phyloP scores from a whole-genome alignment of 257 asterid genomes.

The Scutellaria galericulata region DNA sequence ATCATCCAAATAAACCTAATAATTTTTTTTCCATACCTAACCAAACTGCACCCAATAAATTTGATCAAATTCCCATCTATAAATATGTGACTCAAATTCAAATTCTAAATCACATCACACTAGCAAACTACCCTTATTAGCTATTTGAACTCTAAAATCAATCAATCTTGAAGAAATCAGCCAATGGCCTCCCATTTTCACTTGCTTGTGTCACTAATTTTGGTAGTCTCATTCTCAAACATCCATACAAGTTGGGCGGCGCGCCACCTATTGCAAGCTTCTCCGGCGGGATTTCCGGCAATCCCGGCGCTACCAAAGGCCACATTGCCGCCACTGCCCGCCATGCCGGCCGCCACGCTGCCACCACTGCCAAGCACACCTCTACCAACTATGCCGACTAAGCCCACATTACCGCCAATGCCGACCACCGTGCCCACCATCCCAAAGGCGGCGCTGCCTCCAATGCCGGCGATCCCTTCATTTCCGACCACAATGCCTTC shows the following conservation, averaged over 20 bases:
- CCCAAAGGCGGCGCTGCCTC: conserved; percentile 41
- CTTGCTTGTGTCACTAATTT: not conserved
- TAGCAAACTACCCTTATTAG: no score
- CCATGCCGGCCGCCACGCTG: not conserved
- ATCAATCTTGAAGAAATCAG: conserved; percentile 6
- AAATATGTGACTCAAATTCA: not conserved
- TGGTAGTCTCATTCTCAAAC: conserved; percentile 23
- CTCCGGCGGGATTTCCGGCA: conserved; percentile 27
- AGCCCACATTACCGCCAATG: conserved; percentile 27
- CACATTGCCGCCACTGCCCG: conserved; percentile 8
- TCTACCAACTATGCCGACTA: conserved; percentile 25
- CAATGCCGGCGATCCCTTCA: conserved; percentile 31
- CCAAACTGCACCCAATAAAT: conserved; percentile 6
- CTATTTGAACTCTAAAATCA: not conserved
- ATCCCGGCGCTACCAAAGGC: conserved; percentile 18
- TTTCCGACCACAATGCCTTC: conserved; percentile 37
- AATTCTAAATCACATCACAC: not conserved
- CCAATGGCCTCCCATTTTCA: conserved; percentile 13
- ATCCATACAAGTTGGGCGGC: conserved; percentile 14
- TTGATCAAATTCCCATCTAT: conserved; percentile 12
- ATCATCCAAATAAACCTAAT: conserved; percentile 20
- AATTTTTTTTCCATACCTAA: not conserved
- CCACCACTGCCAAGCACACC: conserved; percentile 33
- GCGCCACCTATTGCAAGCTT: conserved; percentile 27
- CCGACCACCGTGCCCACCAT: conserved; percentile 41